phyloP scores from a whole-genome alignment of 1,139 yeast genomes.

The Keqinozyma sinolaborantium region DNA sequence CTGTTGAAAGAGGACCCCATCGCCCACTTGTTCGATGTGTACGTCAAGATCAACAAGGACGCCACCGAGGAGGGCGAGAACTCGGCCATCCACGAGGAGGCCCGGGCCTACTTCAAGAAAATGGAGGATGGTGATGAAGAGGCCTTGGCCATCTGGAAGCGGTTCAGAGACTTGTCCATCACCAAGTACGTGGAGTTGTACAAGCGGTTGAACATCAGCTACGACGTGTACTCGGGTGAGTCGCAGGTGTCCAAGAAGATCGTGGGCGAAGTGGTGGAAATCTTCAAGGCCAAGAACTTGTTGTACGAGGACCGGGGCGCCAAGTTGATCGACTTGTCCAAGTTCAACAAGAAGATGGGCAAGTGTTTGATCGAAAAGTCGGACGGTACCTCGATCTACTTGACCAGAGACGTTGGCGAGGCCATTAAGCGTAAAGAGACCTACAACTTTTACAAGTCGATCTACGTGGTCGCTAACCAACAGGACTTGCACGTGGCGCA shows the following conservation, averaged over 20 bases:
- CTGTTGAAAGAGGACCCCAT: slow-evolving; percentile 76
- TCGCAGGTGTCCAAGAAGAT: slow-evolving; percentile 80
- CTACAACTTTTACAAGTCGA: slow-evolving; percentile 91
- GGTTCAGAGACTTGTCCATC: slow-evolving; percentile 87
- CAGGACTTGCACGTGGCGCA: slow-evolving; percentile 95
- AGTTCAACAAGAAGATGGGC: slow-evolving; percentile 88
- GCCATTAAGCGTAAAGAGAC: slow-evolving; percentile 86
- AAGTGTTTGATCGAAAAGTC: slow-evolving; percentile 91
- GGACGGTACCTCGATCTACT: slow-evolving; percentile 92
- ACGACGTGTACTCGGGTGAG: slow-evolving; percentile 92
- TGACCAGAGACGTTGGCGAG: slow-evolving; percentile 97
- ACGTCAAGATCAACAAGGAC: slow-evolving; percentile 82
- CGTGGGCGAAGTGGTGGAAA: slow-evolving; percentile 64
- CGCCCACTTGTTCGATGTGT: slow-evolving; percentile 91
- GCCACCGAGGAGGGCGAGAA: slow-evolving; percentile 73
- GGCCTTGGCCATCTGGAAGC: slow-evolving; percentile 78
- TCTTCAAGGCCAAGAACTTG: slow-evolving; percentile 65
- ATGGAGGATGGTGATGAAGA: slow-evolving; percentile 94
- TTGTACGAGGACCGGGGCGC: slow-evolving; percentile 93
- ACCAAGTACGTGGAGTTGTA: slow-evolving; percentile 83
- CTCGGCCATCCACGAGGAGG: slow-evolving; percentile 70
- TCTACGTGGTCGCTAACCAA: slow-evolving; percentile 92
- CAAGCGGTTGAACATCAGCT: slow-evolving; percentile 84
- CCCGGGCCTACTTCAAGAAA: slow-evolving; percentile 80
- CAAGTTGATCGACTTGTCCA: slow-evolving; percentile 77